Percentiles rank a stretch among this genome's conserved stretches.
These are phyloP conservation scores for Roridomyces roridus DNA, from an alignment of 768 basidiomycete species.

Conservation along the genomic window DNA sequence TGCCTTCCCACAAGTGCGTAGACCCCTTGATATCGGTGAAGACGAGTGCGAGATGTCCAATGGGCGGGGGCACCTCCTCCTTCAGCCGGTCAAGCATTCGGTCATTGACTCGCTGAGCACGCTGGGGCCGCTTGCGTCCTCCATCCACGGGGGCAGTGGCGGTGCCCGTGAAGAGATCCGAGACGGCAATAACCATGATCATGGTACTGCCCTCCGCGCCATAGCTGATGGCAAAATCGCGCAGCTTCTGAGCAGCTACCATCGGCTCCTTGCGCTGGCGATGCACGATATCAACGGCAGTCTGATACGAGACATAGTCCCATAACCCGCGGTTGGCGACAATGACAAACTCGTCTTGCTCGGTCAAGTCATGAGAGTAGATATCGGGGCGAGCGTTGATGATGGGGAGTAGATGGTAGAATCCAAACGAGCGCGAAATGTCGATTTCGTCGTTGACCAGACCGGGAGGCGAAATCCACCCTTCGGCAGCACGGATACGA, in stretches of 20 bases:
- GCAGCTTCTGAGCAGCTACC: conserved; percentile 94
- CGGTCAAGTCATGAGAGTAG: conserved; percentile 67
- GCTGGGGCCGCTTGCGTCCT: no score
- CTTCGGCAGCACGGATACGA: conserved; percentile 91
- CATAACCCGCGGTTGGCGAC: conserved; percentile 92
- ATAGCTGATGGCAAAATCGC: conserved; percentile 97
- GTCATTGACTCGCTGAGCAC: conserved; percentile 55
- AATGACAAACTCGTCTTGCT: conserved; percentile 95
- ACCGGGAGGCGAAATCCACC: conserved; percentile 92
- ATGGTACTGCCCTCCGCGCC: conserved; percentile 93
- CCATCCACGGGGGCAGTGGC: conserved; percentile 7
- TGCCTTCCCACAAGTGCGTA: conserved; percentile 95
- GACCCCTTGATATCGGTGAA: conserved; percentile 99
- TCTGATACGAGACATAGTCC: conserved; percentile 94
- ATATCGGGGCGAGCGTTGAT: conserved; percentile 91
- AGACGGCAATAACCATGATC: conserved; percentile 95
- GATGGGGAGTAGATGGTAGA: conserved; percentile 87
- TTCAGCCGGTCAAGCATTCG: conserved; percentile 67
- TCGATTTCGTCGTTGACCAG: conserved; percentile 92
- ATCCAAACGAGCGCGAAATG: conserved; percentile 93
- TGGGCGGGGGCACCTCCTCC: conserved; percentile 83
- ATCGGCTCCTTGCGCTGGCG: conserved; percentile 57
- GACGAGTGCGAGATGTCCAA: conserved; percentile 88
- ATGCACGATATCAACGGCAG: conserved; percentile 90
- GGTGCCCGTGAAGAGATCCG: conserved; percentile 68